These are phyloP conservation scores for Arthroderma sp. DNA, from an alignment of 2,329 filamentous ascomycete genomes.

Conservation along the genomic window DNA sequence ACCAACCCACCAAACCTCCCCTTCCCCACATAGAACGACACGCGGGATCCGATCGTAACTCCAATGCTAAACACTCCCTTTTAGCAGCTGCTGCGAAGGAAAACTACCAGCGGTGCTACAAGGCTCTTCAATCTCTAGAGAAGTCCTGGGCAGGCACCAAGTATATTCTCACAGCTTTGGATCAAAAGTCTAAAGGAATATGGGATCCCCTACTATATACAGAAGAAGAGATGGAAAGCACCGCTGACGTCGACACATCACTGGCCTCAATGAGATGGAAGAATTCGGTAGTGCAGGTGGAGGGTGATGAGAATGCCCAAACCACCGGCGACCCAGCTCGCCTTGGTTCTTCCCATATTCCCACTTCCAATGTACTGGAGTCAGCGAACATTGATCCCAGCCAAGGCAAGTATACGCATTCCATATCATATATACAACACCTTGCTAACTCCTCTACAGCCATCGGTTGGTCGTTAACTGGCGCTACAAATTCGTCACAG, in stretches of 20 bases:
- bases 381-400: neutral
- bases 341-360: neutral
- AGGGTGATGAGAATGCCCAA: neutral
- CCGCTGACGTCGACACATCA: constrained; percentile 45
- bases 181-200: constrained; percentile 78
- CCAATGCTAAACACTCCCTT: constrained; percentile 55
- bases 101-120: constrained; percentile 79
- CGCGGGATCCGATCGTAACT: constrained; percentile 21
- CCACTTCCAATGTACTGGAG: constrained; percentile 17
- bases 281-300: constrained; percentile 15
- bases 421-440: constrained; percentile 16
- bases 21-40: constrained; percentile 24
- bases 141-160: constrained; percentile 76
- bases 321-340: neutral
- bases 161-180: constrained; percentile 74
- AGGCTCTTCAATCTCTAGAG: constrained; percentile 68
- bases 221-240: constrained; percentile 64
- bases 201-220: constrained; percentile 59
- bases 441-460: constrained; percentile 37
- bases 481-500: constrained; percentile 72
- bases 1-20: constrained; percentile 24
- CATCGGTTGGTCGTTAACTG: constrained; percentile 79
- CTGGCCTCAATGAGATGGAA: constrained; percentile 39
- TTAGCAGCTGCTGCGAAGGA: constrained; percentile 71
- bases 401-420: constrained; percentile 27